Evolutionary conservation across 2,329 filamentous ascomycete species (phyloP).

Genomic region (Aspergillus viridinutans): DNA sequence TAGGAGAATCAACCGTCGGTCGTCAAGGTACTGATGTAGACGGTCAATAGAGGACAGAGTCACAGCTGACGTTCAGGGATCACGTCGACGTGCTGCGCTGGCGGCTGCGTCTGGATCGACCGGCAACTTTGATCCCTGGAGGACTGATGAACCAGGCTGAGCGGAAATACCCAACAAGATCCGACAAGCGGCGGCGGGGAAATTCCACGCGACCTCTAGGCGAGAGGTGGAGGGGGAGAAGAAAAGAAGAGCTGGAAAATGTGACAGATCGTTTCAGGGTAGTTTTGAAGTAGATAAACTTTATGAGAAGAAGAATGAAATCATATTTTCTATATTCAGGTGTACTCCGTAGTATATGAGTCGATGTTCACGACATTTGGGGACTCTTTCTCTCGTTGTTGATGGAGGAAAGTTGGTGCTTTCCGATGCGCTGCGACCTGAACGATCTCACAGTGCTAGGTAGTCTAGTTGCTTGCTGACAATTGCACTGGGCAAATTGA

Average conservation of each 20-base stretch:
- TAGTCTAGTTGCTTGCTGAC: background rate
- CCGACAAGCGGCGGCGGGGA: conserved; percentile 15
- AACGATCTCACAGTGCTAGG: background rate
- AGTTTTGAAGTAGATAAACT: background rate
- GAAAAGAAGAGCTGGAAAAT: background rate
- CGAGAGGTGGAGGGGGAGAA: conserved; percentile 3
- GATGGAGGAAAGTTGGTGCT: background rate
- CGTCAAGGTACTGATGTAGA: conserved; percentile 8
- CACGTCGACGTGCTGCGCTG: conserved; percentile 19
- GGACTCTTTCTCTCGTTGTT: background rate
- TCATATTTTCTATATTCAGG: background rate
- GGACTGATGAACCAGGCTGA: conserved; percentile 10
- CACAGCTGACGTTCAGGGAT: conserved; percentile 14
- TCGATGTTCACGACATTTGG: background rate
- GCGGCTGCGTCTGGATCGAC: conserved; percentile 23
- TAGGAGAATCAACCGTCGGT: conserved; percentile 18
- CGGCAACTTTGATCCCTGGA: conserved; percentile 21
- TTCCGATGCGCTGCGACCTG: background rate
- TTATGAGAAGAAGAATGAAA: background rate
- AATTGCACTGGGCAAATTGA: background rate
- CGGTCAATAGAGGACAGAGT: conserved; percentile 11
- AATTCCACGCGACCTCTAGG: conserved; percentile 2
- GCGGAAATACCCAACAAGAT: conserved; percentile 20
- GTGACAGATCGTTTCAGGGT: conserved; percentile 14
- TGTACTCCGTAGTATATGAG: background rate